Evolutionary conservation across 164 flowering plant species (phyloP).

Genomic region (Euptelea pleiosperma): DNA sequence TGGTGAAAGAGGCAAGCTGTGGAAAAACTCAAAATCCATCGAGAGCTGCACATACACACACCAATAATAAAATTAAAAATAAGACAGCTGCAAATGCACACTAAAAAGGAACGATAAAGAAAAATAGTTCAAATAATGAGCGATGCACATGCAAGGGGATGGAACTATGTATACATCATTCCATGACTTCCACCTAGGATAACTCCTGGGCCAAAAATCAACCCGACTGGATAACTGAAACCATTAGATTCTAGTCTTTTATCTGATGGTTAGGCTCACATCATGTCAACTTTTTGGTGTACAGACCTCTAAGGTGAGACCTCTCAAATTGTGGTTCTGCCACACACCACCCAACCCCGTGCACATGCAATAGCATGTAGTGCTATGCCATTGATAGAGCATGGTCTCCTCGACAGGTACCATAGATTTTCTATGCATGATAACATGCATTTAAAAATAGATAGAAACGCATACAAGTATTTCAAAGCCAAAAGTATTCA

Average conservation of each 20-base stretch:
- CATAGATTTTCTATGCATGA: neutral
- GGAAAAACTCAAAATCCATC: conserved; percentile 72
- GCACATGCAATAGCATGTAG: too few relatives aligned
- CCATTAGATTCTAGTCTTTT: too few relatives aligned
- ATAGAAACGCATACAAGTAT: conserved; percentile 6
- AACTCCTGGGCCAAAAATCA: too few relatives aligned
- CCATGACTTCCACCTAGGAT: too few relatives aligned
- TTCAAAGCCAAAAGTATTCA: conserved; percentile 7
- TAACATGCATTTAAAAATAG: conserved; percentile 1
- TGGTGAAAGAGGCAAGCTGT: conserved; percentile 66
- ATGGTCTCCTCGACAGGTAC: neutral
- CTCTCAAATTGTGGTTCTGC: neutral
- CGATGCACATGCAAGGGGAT: neutral
- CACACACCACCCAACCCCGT: too few relatives aligned
- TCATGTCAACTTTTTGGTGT: neutral
- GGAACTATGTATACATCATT: too few relatives aligned
- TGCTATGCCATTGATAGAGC: neutral
- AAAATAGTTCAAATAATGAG: too few relatives aligned
- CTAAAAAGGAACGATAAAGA: too few relatives aligned
- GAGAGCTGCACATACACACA: conserved; percentile 59
- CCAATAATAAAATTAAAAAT: neutral
- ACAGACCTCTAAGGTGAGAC: neutral
- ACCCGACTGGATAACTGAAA: too few relatives aligned
- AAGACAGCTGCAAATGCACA: neutral
- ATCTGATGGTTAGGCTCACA: too few relatives aligned